Base-by-base conservation (phyloP, 2,329 filamentous ascomycete genomes). In the Fusarium burgessii region DNA sequence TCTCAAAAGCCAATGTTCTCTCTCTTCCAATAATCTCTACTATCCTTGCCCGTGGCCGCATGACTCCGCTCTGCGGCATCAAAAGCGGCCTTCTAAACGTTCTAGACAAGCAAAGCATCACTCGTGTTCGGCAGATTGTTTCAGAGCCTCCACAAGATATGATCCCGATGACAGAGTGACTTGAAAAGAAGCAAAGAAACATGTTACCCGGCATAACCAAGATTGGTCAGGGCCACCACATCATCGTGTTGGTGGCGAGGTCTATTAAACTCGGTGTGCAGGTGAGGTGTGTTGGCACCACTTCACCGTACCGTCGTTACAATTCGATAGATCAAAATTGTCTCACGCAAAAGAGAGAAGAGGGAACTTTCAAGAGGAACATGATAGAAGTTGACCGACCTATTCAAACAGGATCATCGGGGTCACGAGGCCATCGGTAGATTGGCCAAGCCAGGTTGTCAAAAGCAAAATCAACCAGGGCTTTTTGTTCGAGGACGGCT, bases 121-220 rank as follows among this genome's bases (percentile, higher is more conserved):
- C 71, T 61, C 58, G 69, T 72, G 51, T 68, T 69, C 58, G 58
- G 50, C 69, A 56, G 62, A 47, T 56, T 66, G 50, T 57, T 41
- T 42, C 47, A 49, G 43, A 47, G 62, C 56, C 51, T 68, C 69
- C 64, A 43, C 42, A 23, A 43, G 35, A 49, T 51, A 51, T 36
- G 47, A 51, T 38, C 47, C 13, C 45, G 15, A 35, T 47, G 33
- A 32, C 27, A 17, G 27, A 42, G 43, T 23, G 45, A 20, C 27
- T 47, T 14, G 32, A 32, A 50, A 47, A 25, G 27, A 49, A 52
- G 40, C 36, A 55, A 57, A 58, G 32, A 61, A 52, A 51, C 18
- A 32, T 35, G 27, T 29, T 29, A 52, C 51, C 43, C 60, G 49
- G 52, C 41, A 51, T 29, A 35, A 35, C 35, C 56, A 60, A 43